These are phyloP conservation scores for Neonectria hederae DNA, from an alignment of 2,329 filamentous ascomycete species.

Conservation along the genomic window DNA sequence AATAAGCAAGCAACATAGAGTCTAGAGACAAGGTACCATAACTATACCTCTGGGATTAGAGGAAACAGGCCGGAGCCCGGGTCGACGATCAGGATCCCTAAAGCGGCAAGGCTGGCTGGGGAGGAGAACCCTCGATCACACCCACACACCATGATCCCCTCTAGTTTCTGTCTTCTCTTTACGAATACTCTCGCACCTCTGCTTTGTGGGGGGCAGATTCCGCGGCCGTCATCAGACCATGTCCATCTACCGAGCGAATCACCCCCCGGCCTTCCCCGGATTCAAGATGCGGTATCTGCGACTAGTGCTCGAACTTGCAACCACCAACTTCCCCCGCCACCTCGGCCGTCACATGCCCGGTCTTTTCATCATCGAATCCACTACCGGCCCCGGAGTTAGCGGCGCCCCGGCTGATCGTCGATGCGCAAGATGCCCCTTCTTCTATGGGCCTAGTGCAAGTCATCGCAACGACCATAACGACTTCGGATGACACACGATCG, in stretches of 20 bases:
- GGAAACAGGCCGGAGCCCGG: background rate
- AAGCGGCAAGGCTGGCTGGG: constrained; percentile 8
- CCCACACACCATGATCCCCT: background rate
- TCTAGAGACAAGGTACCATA: background rate
- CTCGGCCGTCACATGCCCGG: constrained; percentile 14
- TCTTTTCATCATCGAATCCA: background rate
- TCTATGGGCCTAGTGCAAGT: background rate
- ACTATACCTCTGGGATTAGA: background rate
- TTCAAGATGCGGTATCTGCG: constrained; percentile 1
- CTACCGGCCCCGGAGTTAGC: constrained; percentile 6
- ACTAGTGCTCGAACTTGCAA: background rate
- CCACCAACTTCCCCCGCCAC: background rate
- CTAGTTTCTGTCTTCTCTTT: background rate
- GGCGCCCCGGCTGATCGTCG: background rate
- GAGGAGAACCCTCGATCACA: background rate
- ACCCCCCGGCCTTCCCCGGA: constrained; percentile 19
- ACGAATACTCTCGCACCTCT: background rate
- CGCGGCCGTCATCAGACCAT: constrained; percentile 1
- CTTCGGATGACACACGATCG: background rate
- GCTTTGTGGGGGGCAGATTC: background rate
- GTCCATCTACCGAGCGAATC: background rate
- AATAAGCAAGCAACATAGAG: background rate
- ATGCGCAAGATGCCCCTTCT: background rate
- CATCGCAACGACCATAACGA: background rate
- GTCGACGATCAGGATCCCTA: constrained; percentile 19